Base-by-base conservation (phyloP, 495 filamentous ascomycete species). In the Aspergillus affinis region DNA sequence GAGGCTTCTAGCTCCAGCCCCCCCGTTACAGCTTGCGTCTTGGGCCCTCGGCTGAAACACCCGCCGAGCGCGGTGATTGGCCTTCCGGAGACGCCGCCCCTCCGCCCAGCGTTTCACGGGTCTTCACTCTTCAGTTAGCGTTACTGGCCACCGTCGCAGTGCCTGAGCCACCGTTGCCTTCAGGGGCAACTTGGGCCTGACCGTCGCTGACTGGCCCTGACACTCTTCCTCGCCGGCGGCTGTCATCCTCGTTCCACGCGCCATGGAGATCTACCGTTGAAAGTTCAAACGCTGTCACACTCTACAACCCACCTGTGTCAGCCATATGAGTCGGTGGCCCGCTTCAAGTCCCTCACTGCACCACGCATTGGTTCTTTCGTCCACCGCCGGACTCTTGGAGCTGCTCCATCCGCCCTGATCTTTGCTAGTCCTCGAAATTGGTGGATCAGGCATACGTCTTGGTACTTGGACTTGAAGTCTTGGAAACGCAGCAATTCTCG, bases 271-370 rank as follows among this genome's bases (percentile, higher is more conserved):
- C 29, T 48, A 6, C 55, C 27, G 18, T 46, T 21, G 21, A 18
- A 27, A 26, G 18, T 46, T 21, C 41, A 18, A 27, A 26, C 53
- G 36, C 17, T 30, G 45, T 6, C 17, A 19, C 27, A 20, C 23
- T 17, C 17, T n/a, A 17, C 18, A 1, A 51, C 57, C 57, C 55
- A 58, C 56, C 51, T 21, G 64, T 66, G 58, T 66, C 64, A 63
- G 60, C 36, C 64, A 66, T 46, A 66, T 63, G 58, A 60, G 58
- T 57, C 53, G 49, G 30, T 29, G 58, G 54, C 52, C 57, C 56
- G 52, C n/a, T 13, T 23, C 18, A 30, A 3, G 18, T 44, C n/a
- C 23, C n/a, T 32, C 54, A 21, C 15, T 9, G 15, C 54, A 19
- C 46, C n/a, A 48, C 41, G 55, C 44, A 57, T 57, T 48, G 55